These are phyloP conservation scores for Linanthus parryae DNA, from an alignment of 148 eudicot genomes.

Conservation along the genomic window DNA sequence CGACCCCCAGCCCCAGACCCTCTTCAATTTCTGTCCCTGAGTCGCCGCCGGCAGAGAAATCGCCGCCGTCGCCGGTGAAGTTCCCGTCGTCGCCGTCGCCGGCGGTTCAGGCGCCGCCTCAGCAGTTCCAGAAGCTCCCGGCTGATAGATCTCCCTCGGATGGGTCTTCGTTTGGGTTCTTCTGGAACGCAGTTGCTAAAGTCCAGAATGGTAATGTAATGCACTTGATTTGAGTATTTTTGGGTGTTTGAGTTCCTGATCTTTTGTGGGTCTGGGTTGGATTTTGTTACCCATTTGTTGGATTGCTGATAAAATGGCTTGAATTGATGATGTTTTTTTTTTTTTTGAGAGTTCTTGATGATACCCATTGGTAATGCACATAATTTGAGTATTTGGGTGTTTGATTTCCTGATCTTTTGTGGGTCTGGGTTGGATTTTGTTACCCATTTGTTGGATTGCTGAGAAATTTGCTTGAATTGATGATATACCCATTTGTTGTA, in stretches of 20 bases:
- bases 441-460: not conserved
- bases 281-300: not conserved
- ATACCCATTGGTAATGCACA: not conserved
- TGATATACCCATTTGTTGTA: no score
- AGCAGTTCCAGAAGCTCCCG: constrained; percentile 25
- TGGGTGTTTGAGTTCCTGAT: not conserved
- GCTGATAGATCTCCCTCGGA: not conserved
- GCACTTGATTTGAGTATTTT: not conserved
- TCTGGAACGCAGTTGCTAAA: constrained; percentile 58
- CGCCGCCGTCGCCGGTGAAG: constrained; percentile 15
- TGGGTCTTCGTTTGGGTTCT: constrained; percentile 32
- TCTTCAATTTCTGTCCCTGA: not conserved
- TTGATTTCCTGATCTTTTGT: not conserved
- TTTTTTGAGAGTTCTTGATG: not conserved
- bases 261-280: not conserved
- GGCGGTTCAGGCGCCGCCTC: constrained; percentile 63
- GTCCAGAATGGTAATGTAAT: constrained; percentile 58
- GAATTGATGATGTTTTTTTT: not conserved
- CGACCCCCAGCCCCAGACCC: constrained; percentile 25
- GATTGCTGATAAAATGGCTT: not conserved
- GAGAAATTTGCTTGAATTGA: not conserved
- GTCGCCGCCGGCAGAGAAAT: constrained; percentile 14
- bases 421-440: not conserved
- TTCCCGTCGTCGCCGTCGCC: constrained; percentile 23
- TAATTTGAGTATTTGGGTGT: no score